phyloP scores from a whole-genome alignment of 129 eudicot species.

The Flaveria sonorensis region DNA sequence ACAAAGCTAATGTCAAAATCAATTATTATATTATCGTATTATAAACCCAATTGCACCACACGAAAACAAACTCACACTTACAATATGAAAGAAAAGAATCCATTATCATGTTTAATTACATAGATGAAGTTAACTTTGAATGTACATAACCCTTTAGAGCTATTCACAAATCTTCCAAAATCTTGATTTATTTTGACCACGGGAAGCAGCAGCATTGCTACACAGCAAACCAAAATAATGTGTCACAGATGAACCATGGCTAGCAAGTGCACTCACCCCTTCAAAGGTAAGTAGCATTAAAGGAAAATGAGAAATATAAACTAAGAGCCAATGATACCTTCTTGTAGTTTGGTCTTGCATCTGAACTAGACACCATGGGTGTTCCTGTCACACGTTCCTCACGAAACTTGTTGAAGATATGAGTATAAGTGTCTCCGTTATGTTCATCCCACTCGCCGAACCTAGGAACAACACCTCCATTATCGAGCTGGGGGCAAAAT shows the following conservation, averaged over 20 bases:
- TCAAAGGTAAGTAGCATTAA: neutral
- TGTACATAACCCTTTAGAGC: conserved; percentile 31
- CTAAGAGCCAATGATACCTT: conserved; percentile 36
- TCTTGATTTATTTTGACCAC: conserved; percentile 42
- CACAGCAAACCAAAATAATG: conserved; percentile 8
- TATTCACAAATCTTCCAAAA: conserved; percentile 44
- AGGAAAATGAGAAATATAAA: neutral
- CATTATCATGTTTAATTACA: conserved; percentile 14
- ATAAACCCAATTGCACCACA: conserved; percentile 31
- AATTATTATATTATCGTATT: conserved; percentile 35
- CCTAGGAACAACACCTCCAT: conserved; percentile 69
- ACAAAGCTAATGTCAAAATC: neutral
- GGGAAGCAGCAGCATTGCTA: conserved; percentile 43
- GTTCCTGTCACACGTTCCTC: conserved; percentile 52
- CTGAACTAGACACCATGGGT: conserved; percentile 30
- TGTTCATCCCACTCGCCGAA: conserved; percentile 80
- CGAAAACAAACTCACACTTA: conserved; percentile 39
- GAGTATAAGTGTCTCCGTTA: conserved; percentile 72
- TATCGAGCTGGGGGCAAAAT: conserved; percentile 51
- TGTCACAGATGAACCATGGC: neutral
- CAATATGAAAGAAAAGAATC: conserved; percentile 32
- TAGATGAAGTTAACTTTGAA: conserved; percentile 34
- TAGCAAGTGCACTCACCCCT: neutral
- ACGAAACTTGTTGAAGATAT: conserved; percentile 58
- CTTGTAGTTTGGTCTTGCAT: conserved; percentile 38